Evolutionary conservation across 2,329 filamentous ascomycete species (phyloP), one percentile per base, ranked within the genome.

Genomic region (Alternaria infectoria): DNA sequence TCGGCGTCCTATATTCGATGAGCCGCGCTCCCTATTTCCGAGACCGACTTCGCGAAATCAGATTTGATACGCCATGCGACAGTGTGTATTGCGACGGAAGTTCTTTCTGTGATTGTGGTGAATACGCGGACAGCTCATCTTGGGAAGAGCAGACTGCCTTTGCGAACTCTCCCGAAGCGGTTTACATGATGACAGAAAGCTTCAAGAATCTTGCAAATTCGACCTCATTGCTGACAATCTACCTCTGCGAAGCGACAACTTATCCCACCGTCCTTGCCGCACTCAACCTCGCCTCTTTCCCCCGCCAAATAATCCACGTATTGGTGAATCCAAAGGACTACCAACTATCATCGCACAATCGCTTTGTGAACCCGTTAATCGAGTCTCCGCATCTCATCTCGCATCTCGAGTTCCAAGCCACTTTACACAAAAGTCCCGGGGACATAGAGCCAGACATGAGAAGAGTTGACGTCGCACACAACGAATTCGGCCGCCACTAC

Each of bases 191-290:
- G 9, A 10, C 4, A 10, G 8, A 40, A 40, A 10, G 15, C 15
- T 40, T 40, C 32, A 40, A 10, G 4, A 40, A 40, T 4, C 8
- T n/a, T 4, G 32, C 32, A 40, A n/a, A 5, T 0, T 40, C 32
- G 2, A 40, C 15, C 2, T 40, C 32, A 40, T 10, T n/a, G 32
- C 32, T 9, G 3, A n/a, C 2, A 1, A 5, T 36, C 4, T 2
- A 36, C 1, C 15, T 36, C 2, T 5, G 4, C 15, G 32, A 36
- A n/a, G 8, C 0, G 32, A 36, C 4, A 3, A 5, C 15, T 3
- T 40, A n/a, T 3, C 4, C 32, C 2, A 0, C 32, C 32, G 8
- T 40, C 0, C 2, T 5, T 3, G 7, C 7, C 1, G 32, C 32
- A 40, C 32, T 40, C 15, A 40, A 40, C 8, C 32, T 40, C 8